phyloP scores from a whole-genome alignment of 129 eudicot genomes.

The Silybum marianum region DNA sequence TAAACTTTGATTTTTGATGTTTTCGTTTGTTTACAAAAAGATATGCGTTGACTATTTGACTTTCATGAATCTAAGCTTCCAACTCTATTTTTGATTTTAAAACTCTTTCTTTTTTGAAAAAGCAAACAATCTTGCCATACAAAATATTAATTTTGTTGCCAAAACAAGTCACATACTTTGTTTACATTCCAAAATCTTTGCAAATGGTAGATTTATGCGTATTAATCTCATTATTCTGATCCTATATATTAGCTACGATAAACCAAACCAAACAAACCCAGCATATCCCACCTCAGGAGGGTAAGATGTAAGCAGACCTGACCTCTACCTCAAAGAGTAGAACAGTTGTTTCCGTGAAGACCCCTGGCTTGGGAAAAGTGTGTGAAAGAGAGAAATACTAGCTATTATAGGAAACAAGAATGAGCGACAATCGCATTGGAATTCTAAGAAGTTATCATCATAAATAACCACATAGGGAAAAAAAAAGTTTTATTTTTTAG shows the following conservation, averaged over 20 bases:
- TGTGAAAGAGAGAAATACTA: not conserved
- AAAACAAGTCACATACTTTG: not conserved
- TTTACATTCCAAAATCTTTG: not conserved
- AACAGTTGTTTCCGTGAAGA: not conserved
- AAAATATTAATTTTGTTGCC: not conserved
- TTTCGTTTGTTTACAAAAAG: not conserved
- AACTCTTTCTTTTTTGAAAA: not conserved
- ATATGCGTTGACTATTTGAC: not conserved
- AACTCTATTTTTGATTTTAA: not conserved
- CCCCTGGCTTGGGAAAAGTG: not conserved
- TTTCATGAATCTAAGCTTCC: not conserved
- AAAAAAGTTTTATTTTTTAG: not conserved
- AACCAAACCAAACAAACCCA: not conserved
- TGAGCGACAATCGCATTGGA: not conserved
- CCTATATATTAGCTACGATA: not conserved
- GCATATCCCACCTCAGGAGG: not conserved
- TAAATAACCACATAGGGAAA: not conserved
- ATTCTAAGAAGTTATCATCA: not conserved
- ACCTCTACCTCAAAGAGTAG: not conserved
- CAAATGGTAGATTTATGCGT: not conserved
- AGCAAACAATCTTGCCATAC: not conserved
- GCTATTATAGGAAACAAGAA: not conserved
- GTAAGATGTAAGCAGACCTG: not conserved
- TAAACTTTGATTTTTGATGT: not conserved
- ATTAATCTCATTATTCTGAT: not conserved